Evolutionary conservation across 331 rosid genomes (phyloP).

Genomic region (Stylosanthes scabra): DNA sequence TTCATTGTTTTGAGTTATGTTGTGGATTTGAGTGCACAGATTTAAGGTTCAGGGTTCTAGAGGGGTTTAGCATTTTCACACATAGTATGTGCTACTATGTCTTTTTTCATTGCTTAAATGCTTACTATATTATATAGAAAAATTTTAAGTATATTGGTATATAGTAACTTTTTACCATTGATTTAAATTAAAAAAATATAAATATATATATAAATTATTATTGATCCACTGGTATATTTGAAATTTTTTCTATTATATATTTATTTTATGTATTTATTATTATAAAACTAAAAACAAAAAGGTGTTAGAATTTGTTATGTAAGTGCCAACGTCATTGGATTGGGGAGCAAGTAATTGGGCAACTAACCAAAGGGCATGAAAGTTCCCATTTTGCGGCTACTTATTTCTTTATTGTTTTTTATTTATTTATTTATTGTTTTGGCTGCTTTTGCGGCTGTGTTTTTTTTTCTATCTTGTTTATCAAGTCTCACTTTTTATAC

Average conservation of each 20-base stretch:
- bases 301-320: neutral
- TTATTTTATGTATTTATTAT: no score
- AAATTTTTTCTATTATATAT: no score
- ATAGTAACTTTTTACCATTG: no score
- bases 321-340: conserved; percentile 16
- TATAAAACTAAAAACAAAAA: no score
- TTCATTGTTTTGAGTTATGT: neutral
- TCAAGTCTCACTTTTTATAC: no score
- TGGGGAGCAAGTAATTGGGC: conserved; percentile 11
- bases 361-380: neutral
- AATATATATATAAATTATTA: no score
- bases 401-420: neutral
- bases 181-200: no score
- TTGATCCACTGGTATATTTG: no score
- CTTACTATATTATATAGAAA: no score
- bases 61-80: neutral
- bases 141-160: no score
- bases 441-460: neutral
- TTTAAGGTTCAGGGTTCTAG: neutral
- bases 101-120: no score
- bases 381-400: neutral
- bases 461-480: no score
- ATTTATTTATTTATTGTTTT: neutral
- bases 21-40: neutral
- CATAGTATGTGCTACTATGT: neutral